These are phyloP conservation scores for Heterobasidion annosum DNA, from an alignment of 1,284 basidiomycete genomes.

Conservation along the genomic window DNA sequence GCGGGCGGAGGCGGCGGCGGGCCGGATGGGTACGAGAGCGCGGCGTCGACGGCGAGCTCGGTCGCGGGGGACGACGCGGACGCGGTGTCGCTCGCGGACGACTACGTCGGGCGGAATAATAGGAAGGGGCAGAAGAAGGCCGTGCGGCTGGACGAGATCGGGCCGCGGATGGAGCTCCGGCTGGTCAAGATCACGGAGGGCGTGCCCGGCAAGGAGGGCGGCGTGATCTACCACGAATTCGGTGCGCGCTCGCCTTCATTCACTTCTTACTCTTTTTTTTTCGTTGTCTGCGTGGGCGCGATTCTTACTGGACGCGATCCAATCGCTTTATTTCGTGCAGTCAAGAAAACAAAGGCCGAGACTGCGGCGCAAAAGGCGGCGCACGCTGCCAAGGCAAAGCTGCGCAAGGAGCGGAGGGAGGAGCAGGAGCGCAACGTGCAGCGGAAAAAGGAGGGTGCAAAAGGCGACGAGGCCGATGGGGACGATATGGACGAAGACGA, in stretches of 20 bases:
- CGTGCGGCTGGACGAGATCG: slow-evolving; percentile 88
- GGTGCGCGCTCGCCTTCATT: slow-evolving; percentile 37
- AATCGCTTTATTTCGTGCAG: slow-evolving; percentile 28
- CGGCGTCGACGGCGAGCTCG: slow-evolving; percentile 65
- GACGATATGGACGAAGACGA: slow-evolving; percentile 51
- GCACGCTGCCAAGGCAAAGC: slow-evolving; percentile 68
- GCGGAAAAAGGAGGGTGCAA: slow-evolving; percentile 56
- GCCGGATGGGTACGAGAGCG: slow-evolving; percentile 78
- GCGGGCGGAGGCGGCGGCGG: slow-evolving; percentile 48
- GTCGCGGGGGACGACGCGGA: slow-evolving; percentile 72
- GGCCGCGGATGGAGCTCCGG: slow-evolving; percentile 89
- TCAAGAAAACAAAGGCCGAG: slow-evolving; percentile 78
- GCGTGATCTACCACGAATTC: slow-evolving; percentile 88
- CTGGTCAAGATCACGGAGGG: slow-evolving; percentile 95
- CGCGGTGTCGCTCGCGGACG: slow-evolving; percentile 77
- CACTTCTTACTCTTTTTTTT: not conserved
- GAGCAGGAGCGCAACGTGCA: slow-evolving; percentile 87
- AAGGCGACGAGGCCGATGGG: slow-evolving; percentile 35
- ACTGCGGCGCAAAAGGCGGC: slow-evolving; percentile 54
- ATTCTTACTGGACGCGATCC: not conserved
- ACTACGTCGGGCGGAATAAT: slow-evolving; percentile 94
- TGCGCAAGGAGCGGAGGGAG: slow-evolving; percentile 69
- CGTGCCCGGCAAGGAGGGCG: slow-evolving; percentile 82
- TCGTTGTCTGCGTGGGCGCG: not conserved
- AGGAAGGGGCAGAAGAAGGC: slow-evolving; percentile 86